phyloP scores from a whole-genome alignment of 148 eudicot genomes.

The Rhododendron mucronatum region DNA sequence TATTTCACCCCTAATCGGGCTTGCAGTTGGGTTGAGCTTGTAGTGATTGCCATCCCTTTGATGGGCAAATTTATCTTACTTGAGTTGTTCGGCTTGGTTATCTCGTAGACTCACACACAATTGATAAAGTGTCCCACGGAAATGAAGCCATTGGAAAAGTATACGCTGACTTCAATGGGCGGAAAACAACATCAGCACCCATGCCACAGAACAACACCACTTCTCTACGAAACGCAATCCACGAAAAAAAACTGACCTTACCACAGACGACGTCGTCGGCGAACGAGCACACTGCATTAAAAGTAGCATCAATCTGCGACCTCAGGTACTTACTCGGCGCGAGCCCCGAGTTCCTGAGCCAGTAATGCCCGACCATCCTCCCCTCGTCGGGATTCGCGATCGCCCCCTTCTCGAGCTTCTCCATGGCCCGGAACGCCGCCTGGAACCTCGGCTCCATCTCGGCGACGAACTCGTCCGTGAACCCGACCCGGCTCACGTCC shows the following conservation, averaged over 20 bases:
- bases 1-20: not conserved
- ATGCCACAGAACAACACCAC: not conserved
- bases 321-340: constrained; percentile 62
- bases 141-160: too few species aligned
- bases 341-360: constrained; percentile 66
- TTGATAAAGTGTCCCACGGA: too few species aligned
- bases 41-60: not conserved
- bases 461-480: constrained; percentile 52
- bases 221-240: too few species aligned
- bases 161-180: too few species aligned
- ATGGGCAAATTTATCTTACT: too few species aligned
- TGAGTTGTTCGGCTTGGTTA: not conserved
- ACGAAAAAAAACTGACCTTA: constrained; percentile 49
- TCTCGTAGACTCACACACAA: too few species aligned
- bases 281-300: constrained; percentile 55
- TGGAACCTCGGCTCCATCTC: constrained; percentile 68
- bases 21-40: not conserved
- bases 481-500: constrained; percentile 90
- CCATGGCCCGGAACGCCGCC: constrained; percentile 65
- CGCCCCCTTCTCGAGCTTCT: constrained; percentile 72
- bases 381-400: constrained; percentile 96
- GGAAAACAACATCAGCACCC: not conserved
- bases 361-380: constrained; percentile 96
- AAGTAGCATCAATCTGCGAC: constrained; percentile 67
- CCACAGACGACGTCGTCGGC: constrained; percentile 74